Conservation (phyloP, 2,329 filamentous ascomycete genomes). For the Colletotrichum gloeosporioides region DNA sequence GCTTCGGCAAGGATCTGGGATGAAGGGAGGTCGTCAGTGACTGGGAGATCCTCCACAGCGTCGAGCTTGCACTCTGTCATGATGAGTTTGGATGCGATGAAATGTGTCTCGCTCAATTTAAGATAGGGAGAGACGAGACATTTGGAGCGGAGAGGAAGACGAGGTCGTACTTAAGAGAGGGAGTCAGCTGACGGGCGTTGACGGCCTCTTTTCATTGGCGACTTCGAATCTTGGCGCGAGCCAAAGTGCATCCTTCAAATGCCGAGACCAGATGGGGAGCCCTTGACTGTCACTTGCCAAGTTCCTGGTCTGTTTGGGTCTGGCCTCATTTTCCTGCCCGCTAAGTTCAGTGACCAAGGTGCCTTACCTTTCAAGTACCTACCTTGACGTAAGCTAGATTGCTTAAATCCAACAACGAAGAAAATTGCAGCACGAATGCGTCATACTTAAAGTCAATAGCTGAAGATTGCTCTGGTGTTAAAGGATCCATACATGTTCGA, state of each 20-base stretch:
- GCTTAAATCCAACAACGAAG: too few relatives aligned
- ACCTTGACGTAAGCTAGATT: too few relatives aligned
- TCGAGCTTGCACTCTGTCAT: background rate
- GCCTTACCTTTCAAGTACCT: background rate
- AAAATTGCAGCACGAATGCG: too few relatives aligned
- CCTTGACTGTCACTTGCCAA: too few relatives aligned
- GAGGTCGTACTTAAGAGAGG: background rate
- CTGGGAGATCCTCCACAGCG: background rate
- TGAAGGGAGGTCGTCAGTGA: background rate
- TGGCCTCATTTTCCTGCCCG: background rate
- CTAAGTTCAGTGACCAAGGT: background rate
- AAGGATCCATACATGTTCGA: too few relatives aligned
- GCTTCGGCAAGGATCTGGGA: background rate
- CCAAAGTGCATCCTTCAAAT: background rate
- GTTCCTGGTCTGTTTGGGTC: too few relatives aligned
- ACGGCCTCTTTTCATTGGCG: background rate
- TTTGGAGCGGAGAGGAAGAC: background rate
- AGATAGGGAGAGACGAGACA: background rate
- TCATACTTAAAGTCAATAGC: too few relatives aligned
- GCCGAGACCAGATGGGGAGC: too few relatives aligned
- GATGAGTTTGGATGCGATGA: background rate
- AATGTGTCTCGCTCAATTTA: background rate
- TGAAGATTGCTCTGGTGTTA: too few relatives aligned
- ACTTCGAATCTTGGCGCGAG: background rate
- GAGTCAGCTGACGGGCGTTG: background rate